Evolutionary conservation across 306 rosid genomes (phyloP).

Genomic region (Rubus idaeus): DNA sequence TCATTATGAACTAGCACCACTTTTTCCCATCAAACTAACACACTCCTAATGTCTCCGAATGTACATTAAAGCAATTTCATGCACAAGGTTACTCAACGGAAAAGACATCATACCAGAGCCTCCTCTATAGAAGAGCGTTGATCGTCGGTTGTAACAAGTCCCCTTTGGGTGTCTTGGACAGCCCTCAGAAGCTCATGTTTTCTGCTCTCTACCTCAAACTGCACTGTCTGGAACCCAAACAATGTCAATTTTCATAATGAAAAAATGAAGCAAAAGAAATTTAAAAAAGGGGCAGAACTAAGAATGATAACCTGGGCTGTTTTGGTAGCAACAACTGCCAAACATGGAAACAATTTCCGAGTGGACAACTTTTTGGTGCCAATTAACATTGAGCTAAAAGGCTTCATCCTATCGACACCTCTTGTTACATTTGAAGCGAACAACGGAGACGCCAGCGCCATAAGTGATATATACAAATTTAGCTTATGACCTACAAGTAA

Average conservation of each 20-base stretch:
- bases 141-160: constrained; percentile 67
- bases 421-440: constrained; percentile 28
- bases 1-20: neutral
- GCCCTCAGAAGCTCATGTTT: constrained; percentile 57
- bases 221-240: constrained; percentile 39
- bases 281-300: neutral
- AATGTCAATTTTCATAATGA: neutral
- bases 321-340: constrained; percentile 32
- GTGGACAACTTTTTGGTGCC: constrained; percentile 23
- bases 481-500: neutral
- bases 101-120: constrained; percentile 54
- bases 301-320: constrained; percentile 40
- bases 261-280: neutral
- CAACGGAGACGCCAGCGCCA: constrained; percentile 42
- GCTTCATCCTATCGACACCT: constrained; percentile 25
- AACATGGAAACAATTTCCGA: constrained; percentile 25
- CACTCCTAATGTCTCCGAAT: neutral
- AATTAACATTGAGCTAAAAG: constrained; percentile 15
- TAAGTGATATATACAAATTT: constrained; percentile 13
- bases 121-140: constrained; percentile 82
- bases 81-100: neutral
- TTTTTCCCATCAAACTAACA: neutral
- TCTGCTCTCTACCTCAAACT: constrained; percentile 58
- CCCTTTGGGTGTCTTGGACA: constrained; percentile 77
- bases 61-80: neutral